Evolutionary conservation across 805 yeast species (phyloP).

Genomic region (Lachancea cidri): DNA sequence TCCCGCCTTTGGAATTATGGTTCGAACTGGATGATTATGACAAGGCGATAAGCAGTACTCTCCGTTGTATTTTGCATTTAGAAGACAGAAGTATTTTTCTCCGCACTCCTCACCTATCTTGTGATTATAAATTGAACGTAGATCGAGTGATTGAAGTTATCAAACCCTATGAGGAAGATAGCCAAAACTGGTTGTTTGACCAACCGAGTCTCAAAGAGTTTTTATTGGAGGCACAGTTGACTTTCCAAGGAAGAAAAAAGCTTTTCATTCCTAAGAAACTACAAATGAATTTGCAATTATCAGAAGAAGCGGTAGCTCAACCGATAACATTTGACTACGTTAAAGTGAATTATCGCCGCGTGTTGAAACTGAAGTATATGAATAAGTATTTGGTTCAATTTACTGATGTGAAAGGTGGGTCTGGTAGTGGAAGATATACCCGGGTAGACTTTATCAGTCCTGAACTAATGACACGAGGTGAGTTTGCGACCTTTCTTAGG

Average conservation of each 20-base stretch:
- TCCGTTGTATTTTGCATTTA: conserved; percentile 21
- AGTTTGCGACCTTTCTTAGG: conserved; percentile 15
- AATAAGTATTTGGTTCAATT: conserved; percentile 29
- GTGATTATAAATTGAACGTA: conserved; percentile 23
- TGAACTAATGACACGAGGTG: conserved; percentile 11
- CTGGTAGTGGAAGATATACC: conserved; percentile 22
- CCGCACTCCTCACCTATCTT: conserved; percentile 23
- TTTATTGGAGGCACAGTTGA: conserved; percentile 23
- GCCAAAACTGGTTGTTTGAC: conserved; percentile 31
- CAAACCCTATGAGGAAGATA: conserved; percentile 15
- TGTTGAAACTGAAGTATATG: conserved; percentile 24
- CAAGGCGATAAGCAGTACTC: conserved; percentile 18
- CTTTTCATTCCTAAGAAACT: conserved; percentile 13
- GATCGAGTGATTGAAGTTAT: conserved; percentile 18
- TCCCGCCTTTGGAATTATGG: conserved; percentile 29
- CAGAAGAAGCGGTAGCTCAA: conserved; percentile 2
- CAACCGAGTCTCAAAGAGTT: conserved; percentile 44
- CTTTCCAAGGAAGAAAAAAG: conserved; percentile 14
- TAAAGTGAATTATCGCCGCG: conserved; percentile 20
- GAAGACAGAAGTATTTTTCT: conserved; percentile 17
- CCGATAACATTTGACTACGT: conserved; percentile 20
- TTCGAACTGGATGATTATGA: conserved; percentile 27
- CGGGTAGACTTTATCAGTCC: conserved; percentile 29
- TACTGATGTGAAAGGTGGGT: conserved; percentile 27
- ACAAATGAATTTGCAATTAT: conserved; percentile 12